Evolutionary conservation across 1,284 basidiomycete species (phyloP).

Genomic region (Phellopilus nigrolimitatus): DNA sequence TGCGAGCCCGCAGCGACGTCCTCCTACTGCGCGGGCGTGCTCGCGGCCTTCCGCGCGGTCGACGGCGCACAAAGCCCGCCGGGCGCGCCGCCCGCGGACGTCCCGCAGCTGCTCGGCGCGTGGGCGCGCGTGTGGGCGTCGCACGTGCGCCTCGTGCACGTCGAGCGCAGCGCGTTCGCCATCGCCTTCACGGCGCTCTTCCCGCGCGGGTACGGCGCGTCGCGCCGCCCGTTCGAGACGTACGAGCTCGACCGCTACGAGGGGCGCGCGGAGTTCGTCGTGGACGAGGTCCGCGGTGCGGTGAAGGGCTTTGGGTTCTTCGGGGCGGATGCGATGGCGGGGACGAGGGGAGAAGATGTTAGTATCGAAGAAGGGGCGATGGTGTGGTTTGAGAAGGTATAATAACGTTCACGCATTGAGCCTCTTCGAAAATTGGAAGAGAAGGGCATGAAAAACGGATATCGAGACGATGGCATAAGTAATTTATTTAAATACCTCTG

Average conservation of each 20-base stretch:
- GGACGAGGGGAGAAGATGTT: neutral
- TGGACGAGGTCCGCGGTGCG: slow-evolving; percentile 18
- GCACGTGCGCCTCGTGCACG: slow-evolving; percentile 23
- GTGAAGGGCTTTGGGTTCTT: slow-evolving; percentile 24
- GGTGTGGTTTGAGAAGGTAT: slow-evolving; percentile 14
- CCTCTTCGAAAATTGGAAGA: too few relatives aligned
- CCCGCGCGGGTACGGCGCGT: slow-evolving; percentile 26
- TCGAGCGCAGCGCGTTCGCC: slow-evolving; percentile 18
- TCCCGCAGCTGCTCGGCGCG: slow-evolving; percentile 19
- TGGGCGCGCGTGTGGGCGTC: slow-evolving; percentile 22
- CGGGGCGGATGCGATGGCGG: slow-evolving; percentile 14
- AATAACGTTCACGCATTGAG: too few relatives aligned
- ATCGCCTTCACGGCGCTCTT: slow-evolving; percentile 23
- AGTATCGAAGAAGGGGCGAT: slow-evolving; percentile 5
- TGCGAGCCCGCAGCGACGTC: slow-evolving; percentile 23
- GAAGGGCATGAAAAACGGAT: too few relatives aligned
- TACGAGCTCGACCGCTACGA: neutral
- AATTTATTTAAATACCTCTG: too few relatives aligned
- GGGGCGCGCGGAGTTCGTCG: slow-evolving; percentile 21
- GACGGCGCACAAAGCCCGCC: slow-evolving; percentile 13
- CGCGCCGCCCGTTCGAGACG: slow-evolving; percentile 25
- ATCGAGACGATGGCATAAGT: too few relatives aligned
- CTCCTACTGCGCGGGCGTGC: slow-evolving; percentile 20
- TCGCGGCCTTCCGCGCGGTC: slow-evolving; percentile 21
- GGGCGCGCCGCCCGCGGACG: neutral